Base-by-base conservation (phyloP, 176 grass and related monocot species). In the Oryza brachyantha region DNA sequence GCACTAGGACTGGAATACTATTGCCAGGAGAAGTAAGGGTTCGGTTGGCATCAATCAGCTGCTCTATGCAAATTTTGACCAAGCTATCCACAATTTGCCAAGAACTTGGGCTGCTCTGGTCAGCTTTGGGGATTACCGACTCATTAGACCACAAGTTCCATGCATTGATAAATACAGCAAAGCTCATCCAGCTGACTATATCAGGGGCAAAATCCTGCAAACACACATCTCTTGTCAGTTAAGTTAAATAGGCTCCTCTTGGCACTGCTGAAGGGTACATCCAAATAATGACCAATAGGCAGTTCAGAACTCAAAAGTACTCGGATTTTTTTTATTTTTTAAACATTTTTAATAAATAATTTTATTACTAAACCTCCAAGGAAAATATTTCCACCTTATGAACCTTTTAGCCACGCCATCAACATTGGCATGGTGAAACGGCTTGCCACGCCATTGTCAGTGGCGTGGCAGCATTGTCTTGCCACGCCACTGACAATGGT, bases 101-200 rank as follows among this genome's bases (percentile, higher is more conserved):
- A 32, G 90, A 93, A 89, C 67, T 86, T 61, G 75, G 58, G 50
- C 66, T 86, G 27, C 62, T 84, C 31, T 64, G 16, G 3, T 85
- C 84, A 68, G 54, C 68, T 43, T 34, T 86, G 37, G 84, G 72
- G 64, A 88, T 65, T 42, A 84, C 70, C 2, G 75, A 46, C 13
- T 88, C 73, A 13, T 52, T 84, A 65, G 79, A 88, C 72, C 86
- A 85, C 63, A 80, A 86, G 70, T 93, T 99, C 92, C 88, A 93
- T 32, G 96, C 92, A 84, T 99, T 99, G 58, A 95, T 89, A 91
- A 95, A 99, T 58, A 91, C 78, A 50, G 92, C 71, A 62, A 99
- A 99, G 73, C 39, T 95, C 70, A 99, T 91, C 88, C 96, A 99
- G 74, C 88, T 89, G 29, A 99, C 85, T 55, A 91, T 75, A 87